Evolutionary conservation across 2,329 filamentous ascomycete genomes (phyloP).

Genomic region (Fusarium nelsonii): DNA sequence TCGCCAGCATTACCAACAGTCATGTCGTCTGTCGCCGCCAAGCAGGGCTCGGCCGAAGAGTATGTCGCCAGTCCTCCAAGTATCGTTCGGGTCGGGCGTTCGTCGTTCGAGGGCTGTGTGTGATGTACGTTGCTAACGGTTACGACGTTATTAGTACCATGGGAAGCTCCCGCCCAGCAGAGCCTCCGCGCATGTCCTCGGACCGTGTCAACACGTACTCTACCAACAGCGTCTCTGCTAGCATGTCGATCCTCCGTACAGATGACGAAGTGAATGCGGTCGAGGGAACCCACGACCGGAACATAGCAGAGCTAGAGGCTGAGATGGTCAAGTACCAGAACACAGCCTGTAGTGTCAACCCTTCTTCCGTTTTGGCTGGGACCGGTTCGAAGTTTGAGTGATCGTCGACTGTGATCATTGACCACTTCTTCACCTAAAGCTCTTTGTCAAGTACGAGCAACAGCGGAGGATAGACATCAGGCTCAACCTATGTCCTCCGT

Average conservation of each 20-base stretch:
- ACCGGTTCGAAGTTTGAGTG: constrained; percentile 16
- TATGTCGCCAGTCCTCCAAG: constrained; percentile 16
- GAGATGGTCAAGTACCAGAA: constrained; percentile 8
- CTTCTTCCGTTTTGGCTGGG: background rate
- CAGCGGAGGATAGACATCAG: background rate
- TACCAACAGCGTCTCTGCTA: constrained; percentile 13
- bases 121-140: constrained; percentile 18
- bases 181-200: background rate
- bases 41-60: constrained; percentile 26
- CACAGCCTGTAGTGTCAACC: background rate
- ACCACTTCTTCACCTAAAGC: background rate
- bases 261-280: background rate
- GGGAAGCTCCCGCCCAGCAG: constrained; percentile 6
- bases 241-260: constrained; percentile 3
- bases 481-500: background rate
- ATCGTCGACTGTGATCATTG: background rate
- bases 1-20: background rate
- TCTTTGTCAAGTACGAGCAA: background rate
- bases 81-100: constrained; percentile 3
- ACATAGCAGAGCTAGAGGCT: constrained; percentile 9
- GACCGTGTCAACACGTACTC: background rate
- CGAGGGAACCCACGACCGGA: background rate
- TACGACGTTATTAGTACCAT: constrained; percentile 5
- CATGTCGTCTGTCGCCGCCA: constrained; percentile 27
- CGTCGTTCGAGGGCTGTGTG: background rate